A percentile compares a stretch with the other conserved stretches of the same genome.
phyloP scores from a whole-genome alignment of 1,284 basidiomycete genomes.

The Irpex lacteus region DNA sequence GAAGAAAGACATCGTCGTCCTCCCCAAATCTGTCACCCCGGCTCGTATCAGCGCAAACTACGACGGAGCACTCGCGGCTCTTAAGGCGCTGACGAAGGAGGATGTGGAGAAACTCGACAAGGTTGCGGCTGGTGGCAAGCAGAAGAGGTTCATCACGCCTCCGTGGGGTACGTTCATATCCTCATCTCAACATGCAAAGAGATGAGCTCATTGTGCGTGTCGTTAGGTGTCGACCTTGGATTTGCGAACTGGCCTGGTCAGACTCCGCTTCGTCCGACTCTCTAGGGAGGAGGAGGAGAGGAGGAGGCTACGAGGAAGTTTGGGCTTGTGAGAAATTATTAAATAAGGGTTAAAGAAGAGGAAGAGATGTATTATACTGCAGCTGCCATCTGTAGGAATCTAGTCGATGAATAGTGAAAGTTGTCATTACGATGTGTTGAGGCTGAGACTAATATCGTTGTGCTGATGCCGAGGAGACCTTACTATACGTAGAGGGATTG shows the following conservation, averaged over 20 bases:
- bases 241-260: conserved; percentile 58
- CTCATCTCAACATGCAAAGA: conserved; percentile 5
- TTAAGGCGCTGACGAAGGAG: conserved; percentile 48
- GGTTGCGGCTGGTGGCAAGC: conserved; percentile 70
- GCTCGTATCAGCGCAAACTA: conserved; percentile 73
- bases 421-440: too few relatives aligned
- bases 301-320: too few relatives aligned
- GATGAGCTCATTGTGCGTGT: conserved; percentile 12
- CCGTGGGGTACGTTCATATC: conserved; percentile 56
- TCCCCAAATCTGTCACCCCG: conserved; percentile 79
- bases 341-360: too few relatives aligned
- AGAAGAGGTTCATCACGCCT: conserved; percentile 59
- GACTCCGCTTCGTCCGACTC: background rate
- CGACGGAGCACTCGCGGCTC: conserved; percentile 46
- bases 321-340: too few relatives aligned
- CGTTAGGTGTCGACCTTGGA: conserved; percentile 58
- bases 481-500: too few relatives aligned
- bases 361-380: too few relatives aligned
- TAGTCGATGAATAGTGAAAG: too few relatives aligned
- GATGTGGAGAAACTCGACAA: conserved; percentile 66
- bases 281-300: background rate
- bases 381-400: too few relatives aligned
- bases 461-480: too few relatives aligned
- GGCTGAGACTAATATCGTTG: too few relatives aligned
- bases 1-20: conserved; percentile 59